Base-by-base conservation (phyloP, 306 rosid species). In the Sophora flavescens region DNA sequence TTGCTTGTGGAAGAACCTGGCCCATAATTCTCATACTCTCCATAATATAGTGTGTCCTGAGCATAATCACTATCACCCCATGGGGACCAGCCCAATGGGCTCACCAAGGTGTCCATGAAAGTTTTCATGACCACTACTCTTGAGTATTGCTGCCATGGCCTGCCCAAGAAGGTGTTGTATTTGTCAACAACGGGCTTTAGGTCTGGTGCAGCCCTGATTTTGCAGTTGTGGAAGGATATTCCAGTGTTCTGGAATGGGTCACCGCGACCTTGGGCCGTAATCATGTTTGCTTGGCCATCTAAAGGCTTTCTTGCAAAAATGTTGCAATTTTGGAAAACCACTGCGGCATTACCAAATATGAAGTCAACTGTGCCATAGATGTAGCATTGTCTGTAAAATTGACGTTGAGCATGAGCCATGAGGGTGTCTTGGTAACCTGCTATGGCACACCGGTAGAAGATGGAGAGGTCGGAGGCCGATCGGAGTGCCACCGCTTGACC, bases 401-500 rank as follows among this genome's bases (percentile, higher is more conserved):
- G 98, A 6, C 98, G 86, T 4, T 93, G 98, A 1, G 98, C 92
- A 6, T 91, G 93, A 48, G 82, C 91, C 91, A 93, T 86, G 8
- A 93, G 91, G 1, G 97, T 93, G 88, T 93, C 98, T 91, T 93
- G 98, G 73, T 88, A 91, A 2, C 98, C 98, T 1, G 51, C 9
- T n/a, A 93, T 80, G 80, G 72, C 68, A 3, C 98, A 93, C 0
- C 90, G 85, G 73, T 85, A 90, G 85, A 93, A 93, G 8, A 93
- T 91, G 0, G 98, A 87, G 57, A 93, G 93, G 68, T 93, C 98
- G 0, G 98, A 91, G 35, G 96, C 75, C 0, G 98, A 93, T 5
- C 97, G 80, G 7, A 93, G 91, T 0, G 98, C 98, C 61, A 93
- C 98, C 0, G 98, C 98, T 80, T 93, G 98, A 0, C 91, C 98